Evolutionary conservation across 2,329 filamentous ascomycete species (phyloP), one percentile per base, ranked within the genome.

Genomic region (Ophiostoma montium): DNA sequence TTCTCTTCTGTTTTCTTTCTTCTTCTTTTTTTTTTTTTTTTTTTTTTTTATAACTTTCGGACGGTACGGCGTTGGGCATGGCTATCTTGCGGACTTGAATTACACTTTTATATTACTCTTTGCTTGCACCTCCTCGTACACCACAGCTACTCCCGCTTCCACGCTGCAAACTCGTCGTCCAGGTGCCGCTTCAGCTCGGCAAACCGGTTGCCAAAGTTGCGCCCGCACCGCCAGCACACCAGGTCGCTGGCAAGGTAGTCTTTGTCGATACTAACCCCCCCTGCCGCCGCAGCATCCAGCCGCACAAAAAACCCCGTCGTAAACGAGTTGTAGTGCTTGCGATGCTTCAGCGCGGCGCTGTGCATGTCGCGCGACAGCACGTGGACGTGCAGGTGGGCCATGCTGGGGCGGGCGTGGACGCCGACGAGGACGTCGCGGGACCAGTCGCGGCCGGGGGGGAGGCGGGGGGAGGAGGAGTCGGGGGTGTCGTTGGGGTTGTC

Each of bases 321-420:
- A 65, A 96, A 96, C 55, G 84, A 92, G 60, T 92, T 86, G 66
- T 95, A 96, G 66, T 96, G 92, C 62, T 88, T 90, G 55, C 80
- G 74, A 61, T 90, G 80, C 66, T 82, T 86, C 64, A 95, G 56
- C 42, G 72, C 74, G 11, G 76, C 72, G 35, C 82, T 87, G 57
- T 78, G 72, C 71, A 86, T 82, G 62, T 98, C 92, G 16, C 78
- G 70, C 35, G 84, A 86, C 50, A 96, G 66, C 30, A 96, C 78
- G 63, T 98, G 92, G 4, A 96, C 72, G 65, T 98, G 92, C 49
- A 96, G 62, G 62, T 96, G 87, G 54, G 77, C 82, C 92, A 98
- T 96, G 50, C 83, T 89, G 3, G 92, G 92, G 56, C 82, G 78
- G 3, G 86, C 84, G 66, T 98, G 92, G 8, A 95, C 75, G 13